phyloP scores from a whole-genome alignment of 2,329 filamentous ascomycete species.

The Stagonosporopsis cucurbitacearum region DNA sequence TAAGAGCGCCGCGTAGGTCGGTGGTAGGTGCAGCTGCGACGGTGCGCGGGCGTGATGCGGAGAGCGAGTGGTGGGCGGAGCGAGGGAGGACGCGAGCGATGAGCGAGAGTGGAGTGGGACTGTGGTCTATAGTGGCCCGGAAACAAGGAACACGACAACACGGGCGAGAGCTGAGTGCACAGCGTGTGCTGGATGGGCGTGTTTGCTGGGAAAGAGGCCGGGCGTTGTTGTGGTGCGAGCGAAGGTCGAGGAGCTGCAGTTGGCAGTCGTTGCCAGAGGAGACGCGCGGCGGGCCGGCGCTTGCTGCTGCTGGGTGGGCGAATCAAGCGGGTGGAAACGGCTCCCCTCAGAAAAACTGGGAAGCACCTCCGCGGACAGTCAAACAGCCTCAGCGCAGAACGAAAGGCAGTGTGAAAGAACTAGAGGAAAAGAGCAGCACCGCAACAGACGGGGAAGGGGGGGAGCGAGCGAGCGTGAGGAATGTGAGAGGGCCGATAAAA shows the following conservation, averaged over 20 bases:
- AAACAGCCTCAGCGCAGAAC: conserved; percentile 34
- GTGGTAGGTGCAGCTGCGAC: conserved; percentile 8
- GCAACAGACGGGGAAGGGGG: conserved; percentile 29
- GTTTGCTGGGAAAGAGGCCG: conserved; percentile 13
- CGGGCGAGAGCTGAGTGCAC: not conserved
- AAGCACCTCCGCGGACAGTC: conserved; percentile 18
- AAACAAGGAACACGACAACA: conserved; percentile 2
- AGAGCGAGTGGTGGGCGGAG: conserved; percentile 18
- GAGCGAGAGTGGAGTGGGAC: conserved; percentile 10
- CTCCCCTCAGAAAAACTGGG: conserved; percentile 29
- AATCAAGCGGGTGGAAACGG: conserved; percentile 29
- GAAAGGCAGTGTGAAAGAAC: conserved; percentile 40
- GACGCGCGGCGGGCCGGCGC: conserved; percentile 44
- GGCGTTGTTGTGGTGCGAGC: conserved; percentile 32
- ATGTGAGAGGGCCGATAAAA: conserved; percentile 39
- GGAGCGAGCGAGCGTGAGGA: conserved; percentile 41
- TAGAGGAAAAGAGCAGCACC: conserved; percentile 23
- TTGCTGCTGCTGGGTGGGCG: conserved; percentile 28
- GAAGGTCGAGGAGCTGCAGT: conserved; percentile 38
- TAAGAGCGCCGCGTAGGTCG: conserved; percentile 17
- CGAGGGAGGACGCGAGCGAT: conserved; percentile 19
- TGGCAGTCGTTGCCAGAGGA: conserved; percentile 39
- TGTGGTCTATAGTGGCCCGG: not conserved
- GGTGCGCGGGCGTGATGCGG: conserved; percentile 8
- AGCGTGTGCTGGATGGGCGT: conserved; percentile 3